Percentiles rank a stretch among this genome's conserved stretches.
These are phyloP conservation scores for Limtongozyma cylindracea DNA, from an alignment of 805 yeast genomes.

Conservation along the genomic window DNA sequence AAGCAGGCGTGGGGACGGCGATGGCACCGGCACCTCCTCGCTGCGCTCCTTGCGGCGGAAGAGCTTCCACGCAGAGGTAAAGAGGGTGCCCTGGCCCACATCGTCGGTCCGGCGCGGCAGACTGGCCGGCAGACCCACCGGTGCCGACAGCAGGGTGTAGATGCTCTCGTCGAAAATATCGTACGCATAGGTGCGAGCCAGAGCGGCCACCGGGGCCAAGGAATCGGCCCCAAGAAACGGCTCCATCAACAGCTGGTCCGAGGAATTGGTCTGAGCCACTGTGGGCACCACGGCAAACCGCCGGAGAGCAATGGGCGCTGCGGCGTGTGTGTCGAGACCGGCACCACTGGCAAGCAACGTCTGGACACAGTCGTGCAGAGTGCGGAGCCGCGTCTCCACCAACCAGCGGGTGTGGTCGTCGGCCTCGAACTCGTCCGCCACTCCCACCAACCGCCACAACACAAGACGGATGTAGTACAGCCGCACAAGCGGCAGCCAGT, in stretches of 20 bases:
- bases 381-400: conserved; percentile 2
- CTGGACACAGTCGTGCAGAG: conserved; percentile 1
- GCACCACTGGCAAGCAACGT: conserved; percentile 1
- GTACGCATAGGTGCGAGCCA: conserved; percentile 20
- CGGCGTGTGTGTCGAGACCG: conserved; percentile 7
- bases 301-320: conserved; percentile 18
- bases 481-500: conserved; percentile 62
- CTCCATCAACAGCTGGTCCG: conserved; percentile 1
- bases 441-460: conserved; percentile 28
- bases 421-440: conserved; percentile 8
- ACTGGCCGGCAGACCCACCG: too few species aligned
- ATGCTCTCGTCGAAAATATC: conserved; percentile 45
- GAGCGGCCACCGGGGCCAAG: conserved; percentile 2
- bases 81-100: too few species aligned
- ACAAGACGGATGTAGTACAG: conserved; percentile 40
- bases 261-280: conserved; percentile 5
- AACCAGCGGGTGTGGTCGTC: conserved; percentile 8
- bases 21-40: too few species aligned
- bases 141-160: too few species aligned
- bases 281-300: conserved; percentile 17
- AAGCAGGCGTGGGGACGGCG: too few species aligned
- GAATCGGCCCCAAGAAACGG: background rate
- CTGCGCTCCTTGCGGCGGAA: too few species aligned
- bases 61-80: too few species aligned
- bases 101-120: too few species aligned